phyloP scores from a whole-genome alignment of 768 basidiomycete genomes.

The Suillus subaureus region DNA sequence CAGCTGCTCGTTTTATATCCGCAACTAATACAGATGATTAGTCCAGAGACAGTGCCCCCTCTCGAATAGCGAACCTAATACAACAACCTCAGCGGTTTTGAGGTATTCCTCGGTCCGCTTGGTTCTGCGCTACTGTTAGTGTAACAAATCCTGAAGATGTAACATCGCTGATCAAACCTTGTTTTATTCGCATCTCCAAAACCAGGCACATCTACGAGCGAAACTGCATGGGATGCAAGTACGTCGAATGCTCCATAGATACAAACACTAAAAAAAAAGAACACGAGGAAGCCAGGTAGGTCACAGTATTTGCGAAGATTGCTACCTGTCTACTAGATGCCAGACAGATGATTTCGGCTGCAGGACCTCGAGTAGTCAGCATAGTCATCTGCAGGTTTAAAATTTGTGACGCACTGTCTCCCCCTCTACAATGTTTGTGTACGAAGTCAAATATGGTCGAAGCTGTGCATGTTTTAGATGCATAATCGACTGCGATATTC shows the following conservation, averaged over 20 bases:
- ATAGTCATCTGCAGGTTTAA: background rate
- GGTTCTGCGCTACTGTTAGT: background rate
- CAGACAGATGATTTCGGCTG: background rate
- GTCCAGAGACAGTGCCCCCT: background rate
- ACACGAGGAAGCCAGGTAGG: background rate
- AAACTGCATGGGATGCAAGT: background rate
- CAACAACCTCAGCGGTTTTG: background rate
- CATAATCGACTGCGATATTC: background rate
- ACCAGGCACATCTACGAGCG: background rate
- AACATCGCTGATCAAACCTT: background rate
- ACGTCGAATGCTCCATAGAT: background rate
- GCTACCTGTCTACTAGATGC: constrained; percentile 1
- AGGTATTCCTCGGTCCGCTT: background rate
- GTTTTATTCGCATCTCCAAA: constrained; percentile 3
- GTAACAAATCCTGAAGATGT: background rate
- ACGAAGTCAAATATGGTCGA: background rate
- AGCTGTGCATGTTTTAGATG: background rate
- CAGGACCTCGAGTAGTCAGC: background rate
- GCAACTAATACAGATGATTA: background rate
- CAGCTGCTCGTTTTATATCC: background rate
- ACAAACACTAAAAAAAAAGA: background rate
- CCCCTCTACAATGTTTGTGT: background rate
- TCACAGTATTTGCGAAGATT: background rate
- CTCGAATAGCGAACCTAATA: background rate
- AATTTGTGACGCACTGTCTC: background rate